Base-by-base conservation (phyloP, 2,329 filamentous ascomycete species). In the Thermothelomyces thermophilus region DNA sequence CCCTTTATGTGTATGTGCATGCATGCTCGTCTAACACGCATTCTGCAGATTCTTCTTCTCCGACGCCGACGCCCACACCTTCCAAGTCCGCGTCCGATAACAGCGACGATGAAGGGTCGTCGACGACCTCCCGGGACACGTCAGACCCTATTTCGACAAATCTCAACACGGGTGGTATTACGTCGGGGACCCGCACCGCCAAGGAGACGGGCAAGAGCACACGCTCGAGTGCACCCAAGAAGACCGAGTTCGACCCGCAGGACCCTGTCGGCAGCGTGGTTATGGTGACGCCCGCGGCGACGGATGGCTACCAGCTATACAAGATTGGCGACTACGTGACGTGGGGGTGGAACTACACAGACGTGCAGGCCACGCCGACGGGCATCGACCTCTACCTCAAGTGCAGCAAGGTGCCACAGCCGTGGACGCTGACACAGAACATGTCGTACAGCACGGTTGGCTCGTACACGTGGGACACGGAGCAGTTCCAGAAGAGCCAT, bases 291-390 rank as follows among this genome's bases (percentile, higher is more conserved):
- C 81, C 81, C 1, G 67, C 70, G 34, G 64, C 70, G 6, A 70
- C 68, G 3, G 62, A 66, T 10, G 68, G 70, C 22, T 69, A 71
- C 9, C 69, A 74, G 51, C 70, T 81, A 35, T 83, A 78, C 72
- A 79, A 79, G 61, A 79, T 84, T 53, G 76, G 77, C 53, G 74
- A 82, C 60, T 70, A 70, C 39, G 68, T 83, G 37, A 83, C 79
- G 13, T 80, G 77, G 65, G 73, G 67, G 41, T 85, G 80, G 80
- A 84, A 84, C 67, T 84, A 83, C 68, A 84, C 82, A 3, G 75
- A 74, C 39, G 64, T 85, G 26, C 69, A 73, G 48, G 78, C 68
- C 22, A 76, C 71, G 1, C 82, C 82, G 2, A 80, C 76, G 3
- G 80, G 79, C 35, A 62, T 85, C 50, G 79, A 84, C 56, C 69